Evolutionary conservation across 345 rosid species (phyloP).

Genomic region (Citrus sp.): DNA sequence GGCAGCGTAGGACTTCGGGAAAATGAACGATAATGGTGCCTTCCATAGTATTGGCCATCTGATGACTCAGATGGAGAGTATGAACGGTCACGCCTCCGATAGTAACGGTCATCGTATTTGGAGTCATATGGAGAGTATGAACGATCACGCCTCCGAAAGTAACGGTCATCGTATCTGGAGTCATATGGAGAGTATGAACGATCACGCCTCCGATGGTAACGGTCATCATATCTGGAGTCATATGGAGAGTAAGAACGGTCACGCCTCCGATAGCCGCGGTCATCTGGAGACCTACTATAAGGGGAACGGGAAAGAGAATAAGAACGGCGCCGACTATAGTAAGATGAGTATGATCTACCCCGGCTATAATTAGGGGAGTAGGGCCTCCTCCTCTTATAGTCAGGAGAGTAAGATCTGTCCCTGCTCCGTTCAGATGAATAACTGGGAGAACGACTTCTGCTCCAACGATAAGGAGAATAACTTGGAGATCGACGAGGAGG

Average conservation of each 20-base stretch:
- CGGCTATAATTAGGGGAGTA: conserved; percentile 23
- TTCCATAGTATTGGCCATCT: neutral
- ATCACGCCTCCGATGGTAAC: conserved; percentile 13
- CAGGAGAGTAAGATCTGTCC: conserved; percentile 62
- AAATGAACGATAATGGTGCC: conserved; percentile 16
- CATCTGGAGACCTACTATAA: conserved; percentile 48
- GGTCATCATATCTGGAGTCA: conserved; percentile 16
- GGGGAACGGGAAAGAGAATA: conserved; percentile 44
- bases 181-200: neutral
- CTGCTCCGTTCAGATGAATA: conserved; percentile 54
- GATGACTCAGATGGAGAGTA: neutral
- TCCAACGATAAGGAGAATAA: conserved; percentile 40
- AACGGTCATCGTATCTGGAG: conserved; percentile 10
- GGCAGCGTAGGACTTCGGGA: conserved; percentile 24
- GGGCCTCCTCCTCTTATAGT: conserved; percentile 28
- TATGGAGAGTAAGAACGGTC: conserved; percentile 30
- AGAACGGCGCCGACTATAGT: conserved; percentile 30
- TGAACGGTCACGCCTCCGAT: conserved; percentile 8
- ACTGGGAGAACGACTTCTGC: conserved; percentile 41
- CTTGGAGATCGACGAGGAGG: conserved; percentile 43
- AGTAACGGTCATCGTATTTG: conserved; percentile 6
- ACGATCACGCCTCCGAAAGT: conserved; percentile 6
- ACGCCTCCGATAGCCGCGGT: conserved; percentile 21
- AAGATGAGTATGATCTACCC: conserved; percentile 32
- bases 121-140: conserved; percentile 33